Conservation (phyloP, 2,329 filamentous ascomycete genomes). For the Beauveria australis region DNA sequence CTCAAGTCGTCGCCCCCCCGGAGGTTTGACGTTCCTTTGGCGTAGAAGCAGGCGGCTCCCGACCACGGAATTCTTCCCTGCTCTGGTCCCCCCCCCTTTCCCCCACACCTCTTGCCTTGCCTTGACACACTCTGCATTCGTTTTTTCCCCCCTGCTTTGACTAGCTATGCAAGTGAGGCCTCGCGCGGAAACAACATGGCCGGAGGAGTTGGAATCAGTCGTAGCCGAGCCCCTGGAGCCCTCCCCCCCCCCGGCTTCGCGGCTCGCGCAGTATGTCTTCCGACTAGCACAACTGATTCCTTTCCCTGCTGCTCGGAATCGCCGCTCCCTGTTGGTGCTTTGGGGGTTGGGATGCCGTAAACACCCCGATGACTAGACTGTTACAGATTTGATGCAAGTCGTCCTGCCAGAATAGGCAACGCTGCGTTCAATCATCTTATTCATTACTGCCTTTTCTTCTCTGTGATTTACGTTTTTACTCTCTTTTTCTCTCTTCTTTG, state of each 20-base stretch:
- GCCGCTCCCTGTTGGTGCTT: neutral
- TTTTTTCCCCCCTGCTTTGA: neutral
- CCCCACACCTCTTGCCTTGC: neutral
- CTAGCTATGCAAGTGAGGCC: neutral
- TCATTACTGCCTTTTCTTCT: conserved; percentile 14
- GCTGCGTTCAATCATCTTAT: conserved; percentile 10
- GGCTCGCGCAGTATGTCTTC: neutral
- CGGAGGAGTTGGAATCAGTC: neutral
- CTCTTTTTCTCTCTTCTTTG: conserved; percentile 2
- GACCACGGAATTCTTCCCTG: too few relatives aligned
- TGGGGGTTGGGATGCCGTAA: neutral
- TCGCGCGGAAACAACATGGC: neutral
- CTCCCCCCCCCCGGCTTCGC: too few relatives aligned
- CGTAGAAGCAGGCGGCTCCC: too few relatives aligned
- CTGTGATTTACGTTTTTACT: conserved; percentile 13
- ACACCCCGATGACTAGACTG: neutral
- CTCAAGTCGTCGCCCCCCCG: neutral
- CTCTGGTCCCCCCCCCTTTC: neutral
- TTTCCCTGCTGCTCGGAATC: neutral
- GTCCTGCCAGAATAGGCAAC: conserved; percentile 5
- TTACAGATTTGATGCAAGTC: conserved; percentile 10
- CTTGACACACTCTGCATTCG: too few relatives aligned
- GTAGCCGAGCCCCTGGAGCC: neutral
- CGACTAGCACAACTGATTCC: neutral
- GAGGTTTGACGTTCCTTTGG: conserved; percentile 1